These are phyloP conservation scores for Lithospermum erythrorhizon DNA, from an alignment of 257 asterid species.

Conservation along the genomic window DNA sequence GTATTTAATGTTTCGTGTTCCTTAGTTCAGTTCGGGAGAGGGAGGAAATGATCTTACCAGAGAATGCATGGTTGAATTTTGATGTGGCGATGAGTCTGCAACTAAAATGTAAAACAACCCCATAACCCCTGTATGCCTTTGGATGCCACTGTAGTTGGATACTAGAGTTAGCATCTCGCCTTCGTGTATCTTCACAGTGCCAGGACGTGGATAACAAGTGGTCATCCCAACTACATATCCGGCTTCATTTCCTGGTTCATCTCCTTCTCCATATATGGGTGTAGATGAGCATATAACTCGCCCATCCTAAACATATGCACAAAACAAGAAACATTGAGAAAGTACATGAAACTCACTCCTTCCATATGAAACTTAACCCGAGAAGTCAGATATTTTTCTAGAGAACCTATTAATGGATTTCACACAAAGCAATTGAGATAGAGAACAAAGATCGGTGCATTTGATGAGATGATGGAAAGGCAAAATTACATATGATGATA, in stretches of 20 bases:
- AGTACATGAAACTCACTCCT: background rate
- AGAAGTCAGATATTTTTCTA: background rate
- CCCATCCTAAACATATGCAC: slow-evolving; percentile 43
- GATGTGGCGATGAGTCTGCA: slow-evolving; percentile 32
- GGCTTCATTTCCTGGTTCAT: slow-evolving; percentile 70
- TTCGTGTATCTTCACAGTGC: slow-evolving; percentile 54
- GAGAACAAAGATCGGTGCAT: background rate
- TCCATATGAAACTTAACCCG: background rate
- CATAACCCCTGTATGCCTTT: slow-evolving; percentile 78
- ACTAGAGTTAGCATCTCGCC: slow-evolving; percentile 58
- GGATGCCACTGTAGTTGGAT: slow-evolving; percentile 52
- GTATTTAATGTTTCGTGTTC: background rate
- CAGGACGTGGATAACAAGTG: slow-evolving; percentile 72
- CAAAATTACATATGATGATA: background rate
- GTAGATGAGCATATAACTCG: slow-evolving; percentile 56
- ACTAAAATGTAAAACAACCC: slow-evolving; percentile 69
- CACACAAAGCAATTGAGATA: too few species aligned
- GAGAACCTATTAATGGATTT: background rate
- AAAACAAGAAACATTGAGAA: background rate
- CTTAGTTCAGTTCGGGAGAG: background rate
- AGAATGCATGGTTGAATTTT: slow-evolving; percentile 16
- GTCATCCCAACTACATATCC: slow-evolving; percentile 90
- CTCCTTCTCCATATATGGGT: slow-evolving; percentile 64
- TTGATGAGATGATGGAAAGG: background rate
- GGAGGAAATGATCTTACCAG: slow-evolving; percentile 1